Evolutionary conservation across 805 yeast species (phyloP).

Genomic region (Nakazawaea laoshanensis): DNA sequence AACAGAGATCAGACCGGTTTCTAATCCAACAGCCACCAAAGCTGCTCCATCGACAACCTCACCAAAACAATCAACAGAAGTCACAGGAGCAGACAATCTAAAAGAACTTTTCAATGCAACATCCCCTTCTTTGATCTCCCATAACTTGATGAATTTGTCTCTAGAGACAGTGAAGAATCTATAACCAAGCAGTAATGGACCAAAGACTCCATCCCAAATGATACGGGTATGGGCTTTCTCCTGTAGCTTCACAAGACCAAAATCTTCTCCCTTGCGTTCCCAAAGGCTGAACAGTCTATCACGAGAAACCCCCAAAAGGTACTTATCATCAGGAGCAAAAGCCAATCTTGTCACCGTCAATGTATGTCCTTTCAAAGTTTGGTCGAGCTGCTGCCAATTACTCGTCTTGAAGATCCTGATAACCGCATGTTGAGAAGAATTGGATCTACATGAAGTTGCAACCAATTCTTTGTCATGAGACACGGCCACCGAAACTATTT

Average conservation of each 20-base stretch:
- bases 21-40: slow-evolving; percentile 59
- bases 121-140: slow-evolving; percentile 31
- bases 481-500: slow-evolving; percentile 70
- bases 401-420: slow-evolving; percentile 62
- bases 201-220: slow-evolving; percentile 94
- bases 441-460: slow-evolving; percentile 91
- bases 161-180: slow-evolving; percentile 82
- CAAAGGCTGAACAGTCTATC: slow-evolving; percentile 83
- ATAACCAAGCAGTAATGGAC: slow-evolving; percentile 34
- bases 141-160: slow-evolving; percentile 67
- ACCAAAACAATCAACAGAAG: slow-evolving; percentile 51
- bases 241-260: slow-evolving; percentile 18
- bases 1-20: slow-evolving; percentile 50
- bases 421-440: slow-evolving; percentile 76
- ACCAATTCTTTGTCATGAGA: slow-evolving; percentile 54
- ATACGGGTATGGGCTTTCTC: slow-evolving; percentile 85
- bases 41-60: slow-evolving; percentile 21
- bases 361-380: slow-evolving; percentile 54
- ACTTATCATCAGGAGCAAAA: slow-evolving; percentile 62
- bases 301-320: slow-evolving; percentile 72
- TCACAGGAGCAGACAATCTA: slow-evolving; percentile 52
- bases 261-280: slow-evolving; percentile 27
- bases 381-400: slow-evolving; percentile 55
- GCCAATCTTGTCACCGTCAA: slow-evolving; percentile 79
- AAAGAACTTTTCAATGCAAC: slow-evolving; percentile 28